Conservation (phyloP, 768 basidiomycete species). For the Amanita fuliginea region DNA sequence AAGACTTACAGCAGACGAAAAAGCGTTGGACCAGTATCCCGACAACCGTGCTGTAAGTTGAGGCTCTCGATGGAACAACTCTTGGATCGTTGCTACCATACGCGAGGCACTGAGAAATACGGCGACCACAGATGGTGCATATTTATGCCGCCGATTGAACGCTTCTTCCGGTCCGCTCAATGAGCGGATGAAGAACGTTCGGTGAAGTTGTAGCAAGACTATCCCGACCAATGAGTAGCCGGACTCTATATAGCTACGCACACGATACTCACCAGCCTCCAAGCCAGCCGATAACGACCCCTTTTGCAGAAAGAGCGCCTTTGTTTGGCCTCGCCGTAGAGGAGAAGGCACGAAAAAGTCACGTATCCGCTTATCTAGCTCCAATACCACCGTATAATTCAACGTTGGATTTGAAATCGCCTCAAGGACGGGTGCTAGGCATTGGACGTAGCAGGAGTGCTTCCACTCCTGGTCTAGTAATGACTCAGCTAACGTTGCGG, state of each 20-base stretch:
- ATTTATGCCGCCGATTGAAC: constrained; percentile 51
- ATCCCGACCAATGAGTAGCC: neutral
- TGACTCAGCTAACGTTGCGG: constrained; percentile 5
- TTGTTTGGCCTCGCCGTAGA: constrained; percentile 33
- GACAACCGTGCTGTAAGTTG: constrained; percentile 43
- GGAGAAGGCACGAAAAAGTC: constrained; percentile 44
- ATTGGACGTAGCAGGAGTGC: constrained; percentile 48
- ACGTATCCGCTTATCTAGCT: constrained; percentile 49
- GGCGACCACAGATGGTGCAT: constrained; percentile 61
- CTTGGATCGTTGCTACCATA: constrained; percentile 51
- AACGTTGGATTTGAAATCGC: constrained; percentile 41
- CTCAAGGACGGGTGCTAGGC: constrained; percentile 51
- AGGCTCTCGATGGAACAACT: constrained; percentile 46
- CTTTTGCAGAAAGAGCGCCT: constrained; percentile 46
- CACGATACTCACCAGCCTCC: constrained; percentile 39
- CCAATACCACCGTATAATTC: constrained; percentile 39
- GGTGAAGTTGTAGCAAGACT: constrained; percentile 60
- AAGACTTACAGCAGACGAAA: constrained; percentile 36
- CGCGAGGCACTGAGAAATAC: constrained; percentile 53
- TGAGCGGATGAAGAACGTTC: constrained; percentile 57
- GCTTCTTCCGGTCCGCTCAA: constrained; percentile 45
- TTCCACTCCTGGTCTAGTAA: constrained; percentile 60
- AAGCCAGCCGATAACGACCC: constrained; percentile 46
- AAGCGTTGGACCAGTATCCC: constrained; percentile 44
- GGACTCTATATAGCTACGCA: neutral